These are phyloP conservation scores for Forsythia suspensa DNA, from an alignment of 257 asterid genomes.

Conservation along the genomic window DNA sequence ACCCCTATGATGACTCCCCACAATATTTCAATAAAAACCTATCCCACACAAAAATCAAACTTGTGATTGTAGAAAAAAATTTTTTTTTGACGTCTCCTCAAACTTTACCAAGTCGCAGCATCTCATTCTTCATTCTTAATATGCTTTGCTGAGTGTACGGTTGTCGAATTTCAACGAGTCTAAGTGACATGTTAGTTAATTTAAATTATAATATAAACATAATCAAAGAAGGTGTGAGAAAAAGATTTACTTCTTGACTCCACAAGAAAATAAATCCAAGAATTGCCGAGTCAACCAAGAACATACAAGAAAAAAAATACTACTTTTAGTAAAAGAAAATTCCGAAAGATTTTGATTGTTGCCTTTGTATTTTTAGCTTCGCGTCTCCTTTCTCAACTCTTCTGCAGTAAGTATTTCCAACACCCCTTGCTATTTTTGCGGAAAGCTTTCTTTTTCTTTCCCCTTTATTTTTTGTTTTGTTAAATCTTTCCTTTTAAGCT, in stretches of 20 bases:
- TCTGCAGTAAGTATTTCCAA: slow-evolving; percentile 15
- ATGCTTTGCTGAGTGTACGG: too few species aligned
- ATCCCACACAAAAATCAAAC: too few species aligned
- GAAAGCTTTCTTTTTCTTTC: background rate
- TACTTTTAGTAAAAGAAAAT: background rate
- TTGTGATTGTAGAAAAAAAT: too few species aligned
- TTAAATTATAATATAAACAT: too few species aligned
- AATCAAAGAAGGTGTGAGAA: too few species aligned
- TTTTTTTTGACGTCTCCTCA: too few species aligned
- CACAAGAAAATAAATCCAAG: background rate
- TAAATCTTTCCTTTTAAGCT: background rate
- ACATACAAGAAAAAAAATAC: background rate
- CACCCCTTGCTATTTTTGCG: background rate
- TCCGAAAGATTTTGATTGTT: background rate
- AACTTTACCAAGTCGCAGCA: too few species aligned
- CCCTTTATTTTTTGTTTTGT: slow-evolving; percentile 2
- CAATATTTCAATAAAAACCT: too few species aligned
- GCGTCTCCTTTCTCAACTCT: slow-evolving; percentile 7
- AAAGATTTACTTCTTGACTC: background rate
- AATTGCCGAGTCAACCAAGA: background rate
- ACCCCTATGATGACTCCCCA: too few species aligned
- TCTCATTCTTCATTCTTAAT: too few species aligned
- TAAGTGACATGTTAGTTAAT: too few species aligned
- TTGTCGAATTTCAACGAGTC: too few species aligned
- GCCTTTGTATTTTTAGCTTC: slow-evolving; percentile 7